phyloP scores from a whole-genome alignment of 371 early-diverging fungal genomes.

The Amoeboradix gromovi region DNA sequence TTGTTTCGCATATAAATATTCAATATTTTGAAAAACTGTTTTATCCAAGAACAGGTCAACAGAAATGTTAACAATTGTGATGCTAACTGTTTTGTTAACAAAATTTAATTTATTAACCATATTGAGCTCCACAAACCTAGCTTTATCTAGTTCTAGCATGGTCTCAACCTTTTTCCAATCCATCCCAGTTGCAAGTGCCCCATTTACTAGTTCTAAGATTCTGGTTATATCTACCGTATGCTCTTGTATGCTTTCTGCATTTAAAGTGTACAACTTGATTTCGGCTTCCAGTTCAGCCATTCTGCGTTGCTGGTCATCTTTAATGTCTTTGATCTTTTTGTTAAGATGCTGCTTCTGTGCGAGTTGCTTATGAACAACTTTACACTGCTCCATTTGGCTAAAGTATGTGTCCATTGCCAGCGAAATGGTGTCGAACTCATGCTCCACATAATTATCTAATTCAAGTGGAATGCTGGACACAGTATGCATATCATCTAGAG shows the following conservation, averaged over 20 bases:
- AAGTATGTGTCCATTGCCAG: constrained; percentile 68
- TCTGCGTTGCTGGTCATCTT: constrained; percentile 42
- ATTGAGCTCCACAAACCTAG: constrained; percentile 31
- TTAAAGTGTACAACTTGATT: constrained; percentile 27
- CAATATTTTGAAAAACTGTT: constrained; percentile 69
- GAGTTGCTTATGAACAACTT: constrained; percentile 30
- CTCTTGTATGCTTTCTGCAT: constrained; percentile 48
- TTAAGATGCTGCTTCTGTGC: constrained; percentile 34
- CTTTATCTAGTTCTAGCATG: constrained; percentile 55
- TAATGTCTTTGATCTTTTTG: constrained; percentile 50
- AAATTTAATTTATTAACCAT: constrained; percentile 39
- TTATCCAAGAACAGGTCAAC: constrained; percentile 57
- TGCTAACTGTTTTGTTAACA: constrained; percentile 16
- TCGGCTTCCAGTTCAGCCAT: constrained; percentile 34
- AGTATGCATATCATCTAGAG: background rate
- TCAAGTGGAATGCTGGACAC: background rate
- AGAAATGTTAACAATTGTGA: constrained; percentile 7
- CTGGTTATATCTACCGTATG: constrained; percentile 56
- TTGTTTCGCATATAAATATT: constrained; percentile 55
- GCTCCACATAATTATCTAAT: constrained; percentile 3
- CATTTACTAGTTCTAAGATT: constrained; percentile 47
- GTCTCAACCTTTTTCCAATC: constrained; percentile 78
- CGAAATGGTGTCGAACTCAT: constrained; percentile 40
- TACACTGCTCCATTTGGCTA: constrained; percentile 62
- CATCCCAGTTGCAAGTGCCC: constrained; percentile 64